Evolutionary conservation across 176 grass and related monocot species (phyloP).

Genomic region (Cenchrus americanus): DNA sequence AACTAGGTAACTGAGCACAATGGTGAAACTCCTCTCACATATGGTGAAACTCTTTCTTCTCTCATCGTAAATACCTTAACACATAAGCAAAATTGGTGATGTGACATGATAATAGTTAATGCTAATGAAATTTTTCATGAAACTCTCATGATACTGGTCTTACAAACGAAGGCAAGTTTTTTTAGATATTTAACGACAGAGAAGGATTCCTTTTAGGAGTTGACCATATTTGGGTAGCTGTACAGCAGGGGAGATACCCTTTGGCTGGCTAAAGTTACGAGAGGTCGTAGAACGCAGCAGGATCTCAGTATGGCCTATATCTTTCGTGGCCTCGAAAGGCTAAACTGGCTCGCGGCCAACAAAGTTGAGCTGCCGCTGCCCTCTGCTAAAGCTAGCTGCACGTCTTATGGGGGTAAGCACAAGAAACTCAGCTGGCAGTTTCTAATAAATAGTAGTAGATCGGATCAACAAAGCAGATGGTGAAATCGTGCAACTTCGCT

Average conservation of each 20-base stretch:
- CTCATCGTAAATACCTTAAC: too few relatives aligned
- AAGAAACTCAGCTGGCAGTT: background rate
- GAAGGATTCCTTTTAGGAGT: slow-evolving; percentile 32
- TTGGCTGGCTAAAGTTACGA: slow-evolving; percentile 2
- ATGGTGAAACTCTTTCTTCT: too few relatives aligned
- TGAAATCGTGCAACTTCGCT: background rate
- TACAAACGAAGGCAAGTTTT: background rate
- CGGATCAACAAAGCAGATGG: background rate
- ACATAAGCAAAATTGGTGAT: too few relatives aligned
- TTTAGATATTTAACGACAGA: slow-evolving; percentile 16
- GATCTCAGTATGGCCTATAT: slow-evolving; percentile 20
- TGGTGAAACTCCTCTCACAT: too few relatives aligned
- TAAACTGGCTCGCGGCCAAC: slow-evolving; percentile 37
- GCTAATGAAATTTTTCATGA: too few relatives aligned
- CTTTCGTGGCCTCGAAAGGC: slow-evolving; percentile 52
- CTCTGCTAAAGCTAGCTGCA: background rate
- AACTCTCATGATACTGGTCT: too few relatives aligned
- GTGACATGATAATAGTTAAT: too few relatives aligned
- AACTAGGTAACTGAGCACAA: too few relatives aligned
- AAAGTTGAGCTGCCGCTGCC: too few relatives aligned
- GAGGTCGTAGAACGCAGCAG: slow-evolving; percentile 4
- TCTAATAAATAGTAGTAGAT: background rate
- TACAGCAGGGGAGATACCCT: slow-evolving; percentile 15
- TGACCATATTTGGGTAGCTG: slow-evolving; percentile 34
- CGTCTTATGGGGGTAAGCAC: slow-evolving; percentile 7